phyloP scores from a whole-genome alignment of 2,329 filamentous ascomycete species.

The Kalaharituber pfeilii region DNA sequence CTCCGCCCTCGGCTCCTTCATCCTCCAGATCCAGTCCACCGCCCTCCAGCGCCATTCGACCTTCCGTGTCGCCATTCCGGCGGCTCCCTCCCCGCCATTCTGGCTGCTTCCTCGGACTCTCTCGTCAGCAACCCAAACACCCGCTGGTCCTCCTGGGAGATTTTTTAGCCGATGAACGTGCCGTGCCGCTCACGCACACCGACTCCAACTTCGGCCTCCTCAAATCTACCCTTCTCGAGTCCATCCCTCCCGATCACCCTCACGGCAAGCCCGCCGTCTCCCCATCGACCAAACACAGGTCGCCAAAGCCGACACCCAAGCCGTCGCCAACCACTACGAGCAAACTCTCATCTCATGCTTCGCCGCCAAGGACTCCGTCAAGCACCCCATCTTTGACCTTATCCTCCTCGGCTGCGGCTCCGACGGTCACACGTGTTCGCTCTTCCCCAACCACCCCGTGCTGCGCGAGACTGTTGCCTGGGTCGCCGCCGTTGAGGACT shows the following conservation, averaged over 20 bases:
- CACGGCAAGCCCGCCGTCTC: slow-evolving; percentile 34
- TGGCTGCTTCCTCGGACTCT: slow-evolving; percentile 50
- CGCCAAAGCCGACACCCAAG: slow-evolving; percentile 59
- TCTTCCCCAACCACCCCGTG: slow-evolving; percentile 80
- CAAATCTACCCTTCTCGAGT: slow-evolving; percentile 67
- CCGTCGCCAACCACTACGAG: slow-evolving; percentile 88
- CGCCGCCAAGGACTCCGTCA: slow-evolving; percentile 81
- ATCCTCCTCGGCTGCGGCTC: slow-evolving; percentile 85
- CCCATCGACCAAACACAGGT: slow-evolving; percentile 56
- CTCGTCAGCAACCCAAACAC: slow-evolving; percentile 33
- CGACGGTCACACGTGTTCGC: slow-evolving; percentile 90
- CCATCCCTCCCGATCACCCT: slow-evolving; percentile 33
- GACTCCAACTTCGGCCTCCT: slow-evolving; percentile 90
- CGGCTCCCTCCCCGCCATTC: slow-evolving; percentile 74
- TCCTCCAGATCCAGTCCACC: slow-evolving; percentile 64
- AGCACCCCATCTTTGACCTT: slow-evolving; percentile 86
- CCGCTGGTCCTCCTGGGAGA: slow-evolving; percentile 78
- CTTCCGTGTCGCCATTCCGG: slow-evolving; percentile 86
- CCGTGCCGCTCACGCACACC: slow-evolving; percentile 73
- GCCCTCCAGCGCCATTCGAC: slow-evolving; percentile 61
- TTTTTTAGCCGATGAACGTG: slow-evolving; percentile 95
- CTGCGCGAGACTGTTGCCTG: slow-evolving; percentile 76
- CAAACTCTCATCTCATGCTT: slow-evolving; percentile 70
- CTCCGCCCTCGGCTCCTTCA: slow-evolving; percentile 58
- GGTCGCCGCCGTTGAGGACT: slow-evolving; percentile 83